Base-by-base conservation (phyloP, 2,329 filamentous ascomycete species). In the Pseudocercospora fijiensis region DNA sequence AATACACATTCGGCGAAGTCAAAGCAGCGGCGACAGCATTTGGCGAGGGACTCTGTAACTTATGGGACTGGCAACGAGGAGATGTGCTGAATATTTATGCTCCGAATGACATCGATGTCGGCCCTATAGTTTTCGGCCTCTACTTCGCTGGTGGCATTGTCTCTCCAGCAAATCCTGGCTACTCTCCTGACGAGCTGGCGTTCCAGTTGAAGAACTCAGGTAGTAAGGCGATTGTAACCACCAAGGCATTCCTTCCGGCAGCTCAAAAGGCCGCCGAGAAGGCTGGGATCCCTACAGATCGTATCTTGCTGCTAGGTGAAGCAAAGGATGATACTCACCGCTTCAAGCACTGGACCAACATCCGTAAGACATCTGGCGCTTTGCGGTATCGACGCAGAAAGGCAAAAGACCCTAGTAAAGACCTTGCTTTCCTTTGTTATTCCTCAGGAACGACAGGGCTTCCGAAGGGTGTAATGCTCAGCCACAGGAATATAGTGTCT, bases 391-490 rank as follows among this genome's bases (percentile, higher is more conserved):
- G 85, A 27, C 84, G 83, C 63, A 80, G 86, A 4, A 86, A 84
- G 70, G 77, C 90, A 57, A 81, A 89, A 51, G 53, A 67, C 24
- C 86, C 91, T 0, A 81, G 83, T 57, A 87, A 86, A 63, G 91
- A 96, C 74, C 76, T 95, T 26, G 89, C 91, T 0, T 96, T 95
- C 72, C 78, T 97, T 62, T 91, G 96, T 0, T 97, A 96, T 76
- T 92, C 88, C 57, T 93, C 89, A 7, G 94, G 94, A 7, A 98
- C 94, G 0, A 97, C 94, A 0, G 94, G 94, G 1, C 80, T 92
- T 57, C 93, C 94, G 0, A 98, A 98, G 77, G 94, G 93, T 16
- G 94, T 97, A 13, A 90, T 91, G 85, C 82, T 97, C 30, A 90
- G 87, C 7, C 94, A 98, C 77, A 77, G 80, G 68, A 97, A 97